Evolutionary conservation across 192 early-diverging fungal species (phyloP).

Genomic region (Linnemannia schmuckeri): DNA sequence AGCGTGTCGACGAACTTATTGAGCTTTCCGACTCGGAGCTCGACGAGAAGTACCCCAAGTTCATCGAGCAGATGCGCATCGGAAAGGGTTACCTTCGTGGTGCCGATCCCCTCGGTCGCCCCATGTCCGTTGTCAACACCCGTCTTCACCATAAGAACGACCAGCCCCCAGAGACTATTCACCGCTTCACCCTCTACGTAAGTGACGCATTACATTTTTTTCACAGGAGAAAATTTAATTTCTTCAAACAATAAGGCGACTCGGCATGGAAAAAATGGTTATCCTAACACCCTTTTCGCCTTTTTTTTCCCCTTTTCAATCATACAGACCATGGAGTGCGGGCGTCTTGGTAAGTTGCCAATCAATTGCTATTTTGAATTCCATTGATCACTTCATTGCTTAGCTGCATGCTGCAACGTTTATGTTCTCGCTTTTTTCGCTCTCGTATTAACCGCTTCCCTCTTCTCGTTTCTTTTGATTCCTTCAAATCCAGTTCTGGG

Average conservation of each 20-base stretch:
- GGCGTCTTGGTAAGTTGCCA: conserved; percentile 47
- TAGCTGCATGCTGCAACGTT: no score
- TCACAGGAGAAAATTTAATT: not conserved
- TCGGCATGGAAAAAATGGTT: not conserved
- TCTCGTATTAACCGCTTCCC: no score
- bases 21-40: conserved; percentile 62
- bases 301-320: not conserved
- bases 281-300: not conserved
- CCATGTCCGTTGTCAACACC: conserved; percentile 62
- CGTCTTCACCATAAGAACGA: conserved; percentile 66
- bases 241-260: not conserved
- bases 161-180: conserved; percentile 75
- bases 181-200: conserved; percentile 77
- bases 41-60: conserved; percentile 57
- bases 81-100: conserved; percentile 66
- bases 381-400: no score
- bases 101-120: conserved; percentile 60
- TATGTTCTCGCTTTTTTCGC: no score
- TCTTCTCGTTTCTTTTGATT: no score
- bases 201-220: not conserved
- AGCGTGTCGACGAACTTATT: conserved; percentile 62
- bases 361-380: no score
- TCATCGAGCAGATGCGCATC: conserved; percentile 56
- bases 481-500: conserved; percentile 46
- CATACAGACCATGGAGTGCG: conserved; percentile 73